These are phyloP conservation scores for Dendrobium officinale DNA, from an alignment of 106 monocot genomes.

Conservation along the genomic window DNA sequence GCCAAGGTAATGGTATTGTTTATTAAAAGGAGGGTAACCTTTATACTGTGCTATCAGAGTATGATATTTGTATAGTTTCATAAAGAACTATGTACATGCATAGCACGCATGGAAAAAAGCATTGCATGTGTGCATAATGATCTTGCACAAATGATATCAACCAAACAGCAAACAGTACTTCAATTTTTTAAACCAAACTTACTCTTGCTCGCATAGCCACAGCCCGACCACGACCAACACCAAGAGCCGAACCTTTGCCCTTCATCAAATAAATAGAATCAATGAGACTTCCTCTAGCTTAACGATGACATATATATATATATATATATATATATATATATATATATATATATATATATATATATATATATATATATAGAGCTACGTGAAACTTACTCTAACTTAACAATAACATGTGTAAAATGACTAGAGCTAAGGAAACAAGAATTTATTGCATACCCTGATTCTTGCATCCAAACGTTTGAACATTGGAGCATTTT, in stretches of 20 bases:
- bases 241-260: constrained; percentile 82
- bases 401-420: neutral
- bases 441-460: constrained; percentile 25
- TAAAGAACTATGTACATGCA: too few species aligned
- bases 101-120: too few species aligned
- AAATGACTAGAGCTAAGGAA: neutral
- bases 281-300: neutral
- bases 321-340: too few species aligned
- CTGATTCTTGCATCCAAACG: constrained; percentile 85
- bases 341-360: too few species aligned
- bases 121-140: neutral
- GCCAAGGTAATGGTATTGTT: too few species aligned
- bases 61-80: too few species aligned
- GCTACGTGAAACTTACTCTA: neutral
- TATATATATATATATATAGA: too few species aligned
- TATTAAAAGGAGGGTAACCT: too few species aligned
- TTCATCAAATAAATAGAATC: constrained; percentile 16
- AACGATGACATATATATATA: neutral
- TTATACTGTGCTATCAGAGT: too few species aligned
- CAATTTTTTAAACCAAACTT: constrained; percentile 15
- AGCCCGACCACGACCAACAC: constrained; percentile 94
- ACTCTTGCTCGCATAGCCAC: constrained; percentile 87
- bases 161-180: neutral
- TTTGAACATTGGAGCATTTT: constrained; percentile 98
- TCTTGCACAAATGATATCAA: neutral